Evolutionary conservation across 179 eudicot genomes (phyloP).

Genomic region (Drosera spatulata): DNA sequence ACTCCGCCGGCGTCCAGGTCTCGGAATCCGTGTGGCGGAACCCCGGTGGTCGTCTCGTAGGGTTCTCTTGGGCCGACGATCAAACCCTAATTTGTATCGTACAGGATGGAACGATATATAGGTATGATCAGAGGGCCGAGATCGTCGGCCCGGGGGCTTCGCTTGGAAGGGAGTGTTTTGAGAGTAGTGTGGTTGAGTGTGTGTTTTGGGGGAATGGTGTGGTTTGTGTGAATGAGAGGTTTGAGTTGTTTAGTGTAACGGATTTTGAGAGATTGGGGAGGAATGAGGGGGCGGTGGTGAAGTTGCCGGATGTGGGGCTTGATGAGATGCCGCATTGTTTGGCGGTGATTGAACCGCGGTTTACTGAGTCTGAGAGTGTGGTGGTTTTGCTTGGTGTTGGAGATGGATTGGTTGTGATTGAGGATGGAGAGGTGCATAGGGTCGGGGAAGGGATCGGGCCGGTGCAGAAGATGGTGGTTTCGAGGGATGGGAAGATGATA

Average conservation of each 20-base stretch:
- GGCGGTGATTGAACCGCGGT: constrained; percentile 91
- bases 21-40: constrained; percentile 77
- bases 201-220: constrained; percentile 96
- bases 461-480: constrained; percentile 78
- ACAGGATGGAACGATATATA: constrained; percentile 82
- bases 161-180: constrained; percentile 76
- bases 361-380: constrained; percentile 91
- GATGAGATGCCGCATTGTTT: constrained; percentile 77
- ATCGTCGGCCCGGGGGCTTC: constrained; percentile 38
- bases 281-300: constrained; percentile 27
- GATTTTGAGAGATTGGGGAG: constrained; percentile 54
- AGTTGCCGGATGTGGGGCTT: constrained; percentile 58
- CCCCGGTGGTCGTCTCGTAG: constrained; percentile 78
- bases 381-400: constrained; percentile 74
- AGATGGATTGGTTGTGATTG: constrained; percentile 72
- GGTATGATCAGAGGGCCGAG: constrained; percentile 64
- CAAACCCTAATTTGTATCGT: constrained; percentile 70
- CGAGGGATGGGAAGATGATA: constrained; percentile 67
- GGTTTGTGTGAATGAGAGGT: constrained; percentile 80
- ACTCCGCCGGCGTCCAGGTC: constrained; percentile 67
- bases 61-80: constrained; percentile 83
- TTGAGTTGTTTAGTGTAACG: constrained; percentile 57
- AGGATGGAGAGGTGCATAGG: constrained; percentile 84
- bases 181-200: constrained; percentile 85
- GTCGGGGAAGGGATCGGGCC: constrained; percentile 77